phyloP scores from a whole-genome alignment of 2,329 filamentous ascomycete genomes.

The Colletotrichum chrysophilum region DNA sequence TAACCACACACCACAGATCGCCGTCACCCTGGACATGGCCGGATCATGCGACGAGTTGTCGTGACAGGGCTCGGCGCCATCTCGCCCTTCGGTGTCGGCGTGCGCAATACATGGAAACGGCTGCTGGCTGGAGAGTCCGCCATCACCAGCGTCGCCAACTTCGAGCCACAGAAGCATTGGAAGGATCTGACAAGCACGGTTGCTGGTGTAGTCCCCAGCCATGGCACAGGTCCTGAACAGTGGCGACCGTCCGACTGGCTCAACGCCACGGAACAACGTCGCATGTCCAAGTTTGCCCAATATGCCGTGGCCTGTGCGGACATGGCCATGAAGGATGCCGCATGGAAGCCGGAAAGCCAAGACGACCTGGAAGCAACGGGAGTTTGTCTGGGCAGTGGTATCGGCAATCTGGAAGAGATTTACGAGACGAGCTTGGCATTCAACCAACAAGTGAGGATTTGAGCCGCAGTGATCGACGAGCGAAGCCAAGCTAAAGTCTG shows the following conservation, averaged over 20 bases:
- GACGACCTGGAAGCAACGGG: slow-evolving; percentile 79
- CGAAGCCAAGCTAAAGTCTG: slow-evolving; percentile 17
- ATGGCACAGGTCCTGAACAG: slow-evolving; percentile 37
- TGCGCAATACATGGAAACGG: slow-evolving; percentile 78
- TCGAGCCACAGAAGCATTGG: slow-evolving; percentile 65
- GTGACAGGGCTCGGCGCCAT: slow-evolving; percentile 84
- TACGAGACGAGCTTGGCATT: slow-evolving; percentile 84
- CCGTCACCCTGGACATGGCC: slow-evolving; percentile 40
- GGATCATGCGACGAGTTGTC: slow-evolving; percentile 73
- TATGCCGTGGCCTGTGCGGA: slow-evolving; percentile 87
- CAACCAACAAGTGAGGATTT: slow-evolving; percentile 66
- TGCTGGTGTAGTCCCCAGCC: slow-evolving; percentile 77
- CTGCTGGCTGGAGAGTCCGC: slow-evolving; percentile 82
- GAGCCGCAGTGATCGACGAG: slow-evolving; percentile 15
- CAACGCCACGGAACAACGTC: slow-evolving; percentile 62
- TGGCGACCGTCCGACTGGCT: slow-evolving; percentile 64
- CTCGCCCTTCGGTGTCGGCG: slow-evolving; percentile 82
- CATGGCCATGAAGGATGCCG: slow-evolving; percentile 85
- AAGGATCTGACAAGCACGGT: slow-evolving; percentile 80
- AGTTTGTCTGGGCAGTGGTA: slow-evolving; percentile 92
- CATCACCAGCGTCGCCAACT: slow-evolving; percentile 73
- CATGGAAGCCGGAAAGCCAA: slow-evolving; percentile 68
- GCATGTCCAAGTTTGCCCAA: slow-evolving; percentile 91
- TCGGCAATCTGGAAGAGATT: slow-evolving; percentile 91
- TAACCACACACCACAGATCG: slow-evolving; percentile 6